Conservation (phyloP, 257 asterid species). For the Nyctanthes arbortristis region DNA sequence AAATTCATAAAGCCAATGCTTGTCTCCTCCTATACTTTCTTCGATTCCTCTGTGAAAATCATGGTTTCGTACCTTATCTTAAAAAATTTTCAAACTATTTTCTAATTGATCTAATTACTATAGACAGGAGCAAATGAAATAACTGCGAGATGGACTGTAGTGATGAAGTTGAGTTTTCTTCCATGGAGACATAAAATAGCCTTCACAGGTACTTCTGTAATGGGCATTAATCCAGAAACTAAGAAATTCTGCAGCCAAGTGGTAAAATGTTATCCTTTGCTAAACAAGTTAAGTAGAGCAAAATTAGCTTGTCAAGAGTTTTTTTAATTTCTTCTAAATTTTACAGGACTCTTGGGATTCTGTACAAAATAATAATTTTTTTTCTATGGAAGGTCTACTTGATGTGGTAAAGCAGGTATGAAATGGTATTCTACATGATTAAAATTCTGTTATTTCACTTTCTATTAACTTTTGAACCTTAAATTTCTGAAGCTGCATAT, state of each 20-base stretch:
- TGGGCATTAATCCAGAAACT: slow-evolving; percentile 79
- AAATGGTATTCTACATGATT: not conserved
- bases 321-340: slow-evolving; percentile 14
- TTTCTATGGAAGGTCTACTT: slow-evolving; percentile 70
- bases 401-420: slow-evolving; percentile 75
- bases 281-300: not conserved
- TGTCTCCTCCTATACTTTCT: not conserved
- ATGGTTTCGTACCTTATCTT: not conserved
- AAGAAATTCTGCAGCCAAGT: slow-evolving; percentile 81
- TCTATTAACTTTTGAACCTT: slow-evolving; percentile 10
- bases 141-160: slow-evolving; percentile 95
- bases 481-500: slow-evolving; percentile 52
- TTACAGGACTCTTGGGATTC: slow-evolving; percentile 92
- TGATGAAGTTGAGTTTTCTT: slow-evolving; percentile 64
- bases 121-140: slow-evolving; percentile 91
- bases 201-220: slow-evolving; percentile 91
- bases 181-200: slow-evolving; percentile 92
- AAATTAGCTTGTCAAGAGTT: not conserved
- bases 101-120: slow-evolving; percentile 39
- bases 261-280: slow-evolving; percentile 44
- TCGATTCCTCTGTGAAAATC: not conserved
- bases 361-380: slow-evolving; percentile 63
- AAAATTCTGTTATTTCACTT: not conserved
- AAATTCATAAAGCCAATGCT: not conserved
- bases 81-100: not conserved